Conservation (phyloP, 2,329 filamentous ascomycete genomes). For the Botryotinia globosa region DNA sequence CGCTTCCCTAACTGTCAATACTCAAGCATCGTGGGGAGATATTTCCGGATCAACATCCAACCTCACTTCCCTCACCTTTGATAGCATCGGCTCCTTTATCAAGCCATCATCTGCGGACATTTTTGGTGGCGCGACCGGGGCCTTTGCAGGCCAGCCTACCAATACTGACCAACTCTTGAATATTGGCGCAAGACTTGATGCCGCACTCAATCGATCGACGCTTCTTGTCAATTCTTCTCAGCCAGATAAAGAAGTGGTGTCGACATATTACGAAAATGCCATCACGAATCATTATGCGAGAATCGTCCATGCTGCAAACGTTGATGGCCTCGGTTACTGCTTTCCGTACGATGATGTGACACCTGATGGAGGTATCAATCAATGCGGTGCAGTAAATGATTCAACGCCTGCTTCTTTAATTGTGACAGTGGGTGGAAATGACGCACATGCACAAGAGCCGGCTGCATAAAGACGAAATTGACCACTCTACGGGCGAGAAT, state of each 20-base stretch:
- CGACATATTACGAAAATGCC: slow-evolving; percentile 50
- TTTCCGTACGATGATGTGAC: slow-evolving; percentile 71
- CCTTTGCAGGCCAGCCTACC: slow-evolving; percentile 46
- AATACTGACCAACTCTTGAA: slow-evolving; percentile 48
- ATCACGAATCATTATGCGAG: slow-evolving; percentile 66
- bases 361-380: slow-evolving; percentile 52
- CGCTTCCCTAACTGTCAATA: slow-evolving; percentile 56
- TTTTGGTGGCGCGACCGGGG: slow-evolving; percentile 61
- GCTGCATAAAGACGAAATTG: background rate
- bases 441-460: slow-evolving; percentile 23
- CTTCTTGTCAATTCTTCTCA: slow-evolving; percentile 53
- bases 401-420: slow-evolving; percentile 19
- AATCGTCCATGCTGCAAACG: slow-evolving; percentile 59
- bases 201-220: slow-evolving; percentile 73
- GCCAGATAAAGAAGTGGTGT: slow-evolving; percentile 50
- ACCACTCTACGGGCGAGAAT: background rate
- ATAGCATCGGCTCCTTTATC: slow-evolving; percentile 47
- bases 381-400: slow-evolving; percentile 59
- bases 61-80: slow-evolving; percentile 41
- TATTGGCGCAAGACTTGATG: slow-evolving; percentile 70
- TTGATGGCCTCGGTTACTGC: slow-evolving; percentile 62
- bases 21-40: slow-evolving; percentile 58
- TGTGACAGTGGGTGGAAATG: slow-evolving; percentile 29
- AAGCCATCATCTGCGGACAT: slow-evolving; percentile 61
- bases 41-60: slow-evolving; percentile 44